Percentiles rank a stretch among this genome's conserved stretches.
These are phyloP conservation scores for Amborella trichopoda DNA, from an alignment of 164 flowering plant species.

Conservation along the genomic window DNA sequence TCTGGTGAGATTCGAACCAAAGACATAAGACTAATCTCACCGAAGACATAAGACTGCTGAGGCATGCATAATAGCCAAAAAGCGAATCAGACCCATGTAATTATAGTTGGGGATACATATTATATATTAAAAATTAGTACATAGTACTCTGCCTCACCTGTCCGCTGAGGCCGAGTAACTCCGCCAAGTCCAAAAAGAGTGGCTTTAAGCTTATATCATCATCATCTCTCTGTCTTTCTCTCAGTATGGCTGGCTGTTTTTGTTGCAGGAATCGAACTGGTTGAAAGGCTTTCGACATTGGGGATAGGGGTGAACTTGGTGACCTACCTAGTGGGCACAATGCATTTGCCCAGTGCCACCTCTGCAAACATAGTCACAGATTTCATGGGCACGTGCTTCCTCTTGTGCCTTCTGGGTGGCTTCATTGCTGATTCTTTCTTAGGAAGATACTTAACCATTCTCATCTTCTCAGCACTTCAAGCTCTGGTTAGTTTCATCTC, in stretches of 20 bases:
- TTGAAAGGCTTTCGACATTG: constrained; percentile 73
- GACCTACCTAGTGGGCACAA: constrained; percentile 69
- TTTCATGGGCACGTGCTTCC: constrained; percentile 87
- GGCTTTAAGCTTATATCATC: too few relatives aligned
- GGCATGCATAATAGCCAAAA: too few relatives aligned
- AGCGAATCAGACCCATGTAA: too few relatives aligned
- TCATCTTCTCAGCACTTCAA: constrained; percentile 71
- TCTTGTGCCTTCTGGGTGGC: constrained; percentile 86
- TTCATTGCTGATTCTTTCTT: constrained; percentile 87
- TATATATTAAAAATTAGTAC: not conserved
- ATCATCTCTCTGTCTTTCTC: not conserved
- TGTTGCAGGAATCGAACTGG: constrained; percentile 52
- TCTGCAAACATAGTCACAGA: constrained; percentile 86
- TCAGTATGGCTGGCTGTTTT: not conserved
- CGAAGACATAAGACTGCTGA: too few relatives aligned
- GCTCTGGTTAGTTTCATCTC: too few relatives aligned
- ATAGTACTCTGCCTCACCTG: too few relatives aligned
- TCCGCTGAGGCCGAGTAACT: too few relatives aligned
- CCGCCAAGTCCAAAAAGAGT: too few relatives aligned
- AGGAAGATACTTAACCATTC: constrained; percentile 87
- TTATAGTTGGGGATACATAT: too few relatives aligned
- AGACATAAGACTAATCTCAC: too few relatives aligned
- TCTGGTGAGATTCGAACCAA: too few relatives aligned
- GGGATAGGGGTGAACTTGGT: constrained; percentile 90
- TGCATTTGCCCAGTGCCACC: constrained; percentile 80